Evolutionary conservation across 2,329 filamentous ascomycete genomes (phyloP).

Genomic region (Xylaria sp.): DNA sequence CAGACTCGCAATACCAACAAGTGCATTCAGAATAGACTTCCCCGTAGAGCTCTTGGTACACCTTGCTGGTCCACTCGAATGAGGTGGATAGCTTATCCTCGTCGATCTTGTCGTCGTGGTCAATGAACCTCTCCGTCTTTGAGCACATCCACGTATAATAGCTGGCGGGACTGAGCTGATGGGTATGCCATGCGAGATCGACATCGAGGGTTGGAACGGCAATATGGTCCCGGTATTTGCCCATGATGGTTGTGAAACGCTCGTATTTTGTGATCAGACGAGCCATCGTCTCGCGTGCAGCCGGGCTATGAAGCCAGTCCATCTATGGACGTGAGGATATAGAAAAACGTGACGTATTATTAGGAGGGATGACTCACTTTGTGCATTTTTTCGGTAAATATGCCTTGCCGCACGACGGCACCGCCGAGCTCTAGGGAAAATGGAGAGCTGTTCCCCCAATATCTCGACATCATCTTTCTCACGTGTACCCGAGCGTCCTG

Average conservation of each 20-base stretch:
- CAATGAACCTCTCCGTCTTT: conserved; percentile 69
- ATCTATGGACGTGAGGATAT: conserved; percentile 53
- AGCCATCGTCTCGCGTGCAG: conserved; percentile 70
- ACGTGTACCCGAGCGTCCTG: conserved; percentile 57
- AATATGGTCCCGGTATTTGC: conserved; percentile 56
- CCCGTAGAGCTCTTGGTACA: conserved; percentile 72
- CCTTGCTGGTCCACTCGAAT: conserved; percentile 79
- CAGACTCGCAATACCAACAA: conserved; percentile 86
- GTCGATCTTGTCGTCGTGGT: conserved; percentile 87
- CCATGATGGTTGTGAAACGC: conserved; percentile 72
- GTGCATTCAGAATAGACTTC: conserved; percentile 81
- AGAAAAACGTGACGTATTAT: background rate
- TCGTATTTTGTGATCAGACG: conserved; percentile 73
- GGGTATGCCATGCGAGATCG: conserved; percentile 83
- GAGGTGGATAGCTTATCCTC: conserved; percentile 70
- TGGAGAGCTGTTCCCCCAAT: conserved; percentile 74
- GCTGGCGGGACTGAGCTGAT: conserved; percentile 72
- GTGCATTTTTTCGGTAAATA: conserved; percentile 79
- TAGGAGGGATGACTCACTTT: conserved; percentile 50
- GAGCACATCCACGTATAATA: conserved; percentile 71
- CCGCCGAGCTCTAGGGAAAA: conserved; percentile 74
- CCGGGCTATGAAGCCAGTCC: conserved; percentile 81
- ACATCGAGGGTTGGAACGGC: conserved; percentile 79
- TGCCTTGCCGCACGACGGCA: conserved; percentile 73
- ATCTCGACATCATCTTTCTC: conserved; percentile 76